Percentiles rank a stretch among this genome's conserved stretches.
phyloP scores from a whole-genome alignment of 2,329 filamentous ascomycete species.

The Fusarium nelsonii region DNA sequence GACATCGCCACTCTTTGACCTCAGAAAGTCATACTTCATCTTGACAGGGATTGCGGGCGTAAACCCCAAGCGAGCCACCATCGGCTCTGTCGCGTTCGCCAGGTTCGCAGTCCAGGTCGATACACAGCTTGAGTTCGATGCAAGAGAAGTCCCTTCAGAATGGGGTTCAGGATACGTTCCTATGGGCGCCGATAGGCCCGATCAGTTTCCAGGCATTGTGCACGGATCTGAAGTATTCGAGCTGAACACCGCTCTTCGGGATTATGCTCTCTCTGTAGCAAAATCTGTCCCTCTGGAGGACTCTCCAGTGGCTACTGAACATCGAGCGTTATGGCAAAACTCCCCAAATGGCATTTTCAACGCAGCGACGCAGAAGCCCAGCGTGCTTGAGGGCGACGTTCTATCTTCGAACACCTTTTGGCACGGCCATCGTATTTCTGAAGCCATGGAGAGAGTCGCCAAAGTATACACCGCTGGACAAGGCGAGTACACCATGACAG shows the following conservation, averaged over 20 bases:
- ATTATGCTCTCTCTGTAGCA: constrained; percentile 23
- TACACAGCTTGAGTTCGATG: constrained; percentile 36
- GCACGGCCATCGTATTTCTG: constrained; percentile 36
- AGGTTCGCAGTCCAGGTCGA: constrained; percentile 41
- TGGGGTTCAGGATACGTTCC: constrained; percentile 39
- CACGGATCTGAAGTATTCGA: constrained; percentile 43
- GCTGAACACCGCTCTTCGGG: constrained; percentile 26
- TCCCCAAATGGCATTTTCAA: constrained; percentile 3
- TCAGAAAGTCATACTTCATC: constrained; percentile 37
- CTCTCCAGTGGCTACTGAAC: background rate
- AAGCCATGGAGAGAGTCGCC: constrained; percentile 38
- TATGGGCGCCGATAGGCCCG: constrained; percentile 27
- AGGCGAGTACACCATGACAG: constrained; percentile 39
- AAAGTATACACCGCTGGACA: constrained; percentile 32
- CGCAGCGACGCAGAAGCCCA: constrained; percentile 12
- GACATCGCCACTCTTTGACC: constrained; percentile 29
- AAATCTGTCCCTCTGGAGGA: constrained; percentile 18
- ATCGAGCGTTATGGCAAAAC: constrained; percentile 24
- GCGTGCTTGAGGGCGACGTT: constrained; percentile 37
- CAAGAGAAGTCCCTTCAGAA: constrained; percentile 30
- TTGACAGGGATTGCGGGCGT: constrained; percentile 40
- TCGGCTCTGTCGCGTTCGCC: constrained; percentile 40
- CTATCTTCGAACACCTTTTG: constrained; percentile 42
- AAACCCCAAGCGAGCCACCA: constrained; percentile 38
- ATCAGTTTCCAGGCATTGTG: constrained; percentile 28